Conservation (phyloP, 176 grass and related monocot species). For the Musa troglodytarum region DNA sequence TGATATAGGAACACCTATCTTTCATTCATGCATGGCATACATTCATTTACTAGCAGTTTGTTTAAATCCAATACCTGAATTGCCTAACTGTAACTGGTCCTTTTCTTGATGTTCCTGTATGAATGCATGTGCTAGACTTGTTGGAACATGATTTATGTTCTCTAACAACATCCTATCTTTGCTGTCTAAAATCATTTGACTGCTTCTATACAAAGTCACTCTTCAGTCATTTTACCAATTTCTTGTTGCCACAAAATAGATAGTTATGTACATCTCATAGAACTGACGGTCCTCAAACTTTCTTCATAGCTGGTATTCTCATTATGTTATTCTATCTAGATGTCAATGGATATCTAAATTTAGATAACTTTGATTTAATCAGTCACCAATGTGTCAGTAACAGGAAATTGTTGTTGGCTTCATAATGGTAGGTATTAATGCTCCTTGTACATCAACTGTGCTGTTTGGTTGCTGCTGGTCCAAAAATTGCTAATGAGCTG, state of each 20-base stretch:
- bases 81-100: no score
- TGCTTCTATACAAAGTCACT: not conserved
- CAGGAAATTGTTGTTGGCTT: not conserved
- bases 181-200: not conserved
- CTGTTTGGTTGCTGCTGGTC: not conserved
- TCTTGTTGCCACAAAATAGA: not conserved
- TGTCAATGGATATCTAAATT: not conserved
- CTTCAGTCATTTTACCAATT: not conserved
- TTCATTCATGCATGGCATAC: no score
- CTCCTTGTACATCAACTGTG: not conserved
- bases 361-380: not conserved
- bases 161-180: no score
- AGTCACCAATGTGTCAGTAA: not conserved
- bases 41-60: no score
- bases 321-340: not conserved
- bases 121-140: no score
- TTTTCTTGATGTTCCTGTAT: no score
- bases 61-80: no score
- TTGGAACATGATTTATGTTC: not conserved
- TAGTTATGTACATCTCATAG: not conserved
- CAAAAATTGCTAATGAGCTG: not conserved
- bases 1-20: no score
- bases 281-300: no score
- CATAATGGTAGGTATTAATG: not conserved
- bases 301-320: no score